Conservation (phyloP, 768 basidiomycete species). For the Boletus reticulatus region DNA sequence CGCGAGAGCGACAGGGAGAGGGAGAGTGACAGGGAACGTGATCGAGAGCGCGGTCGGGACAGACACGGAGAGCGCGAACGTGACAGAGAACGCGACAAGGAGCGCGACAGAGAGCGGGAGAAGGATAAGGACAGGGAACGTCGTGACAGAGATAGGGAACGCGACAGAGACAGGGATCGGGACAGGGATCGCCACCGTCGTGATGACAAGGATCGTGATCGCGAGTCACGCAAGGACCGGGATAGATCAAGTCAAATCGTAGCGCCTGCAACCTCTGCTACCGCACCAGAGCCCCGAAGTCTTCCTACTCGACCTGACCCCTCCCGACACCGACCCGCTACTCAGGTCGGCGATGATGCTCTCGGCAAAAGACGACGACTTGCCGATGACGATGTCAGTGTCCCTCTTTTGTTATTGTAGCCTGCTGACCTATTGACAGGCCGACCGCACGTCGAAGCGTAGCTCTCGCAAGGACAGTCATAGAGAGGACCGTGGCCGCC, state of each 20-base stretch:
- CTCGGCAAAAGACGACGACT: constrained; percentile 72
- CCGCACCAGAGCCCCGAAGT: constrained; percentile 49
- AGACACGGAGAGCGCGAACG: constrained; percentile 46
- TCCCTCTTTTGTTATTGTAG: background rate
- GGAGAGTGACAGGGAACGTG: constrained; percentile 47
- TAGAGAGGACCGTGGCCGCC: constrained; percentile 70
- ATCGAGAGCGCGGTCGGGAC: constrained; percentile 47
- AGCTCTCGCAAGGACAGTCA: constrained; percentile 75
- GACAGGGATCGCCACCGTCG: constrained; percentile 50
- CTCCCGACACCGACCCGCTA: constrained; percentile 49
- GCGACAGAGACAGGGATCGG: constrained; percentile 46
- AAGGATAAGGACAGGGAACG: constrained; percentile 40
- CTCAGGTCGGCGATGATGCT: constrained; percentile 53
- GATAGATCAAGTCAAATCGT: constrained; percentile 40
- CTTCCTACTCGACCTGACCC: constrained; percentile 60
- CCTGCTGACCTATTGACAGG: constrained; percentile 37
- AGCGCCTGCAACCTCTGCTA: constrained; percentile 28
- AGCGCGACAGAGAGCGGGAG: constrained; percentile 36
- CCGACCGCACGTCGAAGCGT: constrained; percentile 78
- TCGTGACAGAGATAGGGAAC: constrained; percentile 44
- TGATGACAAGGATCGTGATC: constrained; percentile 64
- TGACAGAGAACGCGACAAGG: constrained; percentile 45
- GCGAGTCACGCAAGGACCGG: constrained; percentile 61
- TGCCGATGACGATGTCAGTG: constrained; percentile 71
- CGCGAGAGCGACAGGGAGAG: constrained; percentile 38